A percentile compares a stretch with the other conserved stretches of the same genome.
Conservation (phyloP, 768 basidiomycete species). For the Boletellus ananiceps region DNA sequence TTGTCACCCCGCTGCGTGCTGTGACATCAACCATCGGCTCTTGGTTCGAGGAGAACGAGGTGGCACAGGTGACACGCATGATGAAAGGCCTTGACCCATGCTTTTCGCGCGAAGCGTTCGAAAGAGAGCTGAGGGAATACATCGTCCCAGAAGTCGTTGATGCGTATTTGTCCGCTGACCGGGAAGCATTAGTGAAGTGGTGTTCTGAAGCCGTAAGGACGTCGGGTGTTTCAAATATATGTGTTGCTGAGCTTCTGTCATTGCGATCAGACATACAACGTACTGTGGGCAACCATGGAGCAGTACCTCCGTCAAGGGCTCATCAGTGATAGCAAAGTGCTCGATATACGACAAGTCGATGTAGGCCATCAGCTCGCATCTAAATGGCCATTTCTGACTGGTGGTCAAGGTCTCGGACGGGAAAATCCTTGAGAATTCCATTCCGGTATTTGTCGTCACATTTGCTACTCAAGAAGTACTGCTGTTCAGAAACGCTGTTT, state of each 20-base stretch:
- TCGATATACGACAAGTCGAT: slow-evolving; percentile 97
- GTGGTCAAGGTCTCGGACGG: slow-evolving; percentile 65
- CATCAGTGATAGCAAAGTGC: slow-evolving; percentile 86
- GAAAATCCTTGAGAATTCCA: slow-evolving; percentile 84
- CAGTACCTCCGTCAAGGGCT: slow-evolving; percentile 88
- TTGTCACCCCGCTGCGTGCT: slow-evolving; percentile 73
- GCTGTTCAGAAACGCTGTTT: slow-evolving; percentile 85
- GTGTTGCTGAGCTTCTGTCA: not conserved
- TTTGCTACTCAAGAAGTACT: slow-evolving; percentile 94
- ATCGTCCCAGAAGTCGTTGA: slow-evolving; percentile 98
- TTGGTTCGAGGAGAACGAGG: slow-evolving; percentile 97
- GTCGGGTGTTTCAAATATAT: not conserved
- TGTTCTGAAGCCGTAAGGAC: slow-evolving; percentile 87
- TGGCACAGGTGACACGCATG: slow-evolving; percentile 85
- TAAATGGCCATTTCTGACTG: slow-evolving; percentile 1
- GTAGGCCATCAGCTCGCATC: slow-evolving; percentile 42
- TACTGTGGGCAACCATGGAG: slow-evolving; percentile 98
- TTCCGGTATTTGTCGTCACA: slow-evolving; percentile 87
- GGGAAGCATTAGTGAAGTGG: slow-evolving; percentile 82
- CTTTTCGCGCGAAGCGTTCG: slow-evolving; percentile 83
- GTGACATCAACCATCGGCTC: slow-evolving; percentile 83
- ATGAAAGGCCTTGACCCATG: slow-evolving; percentile 86
- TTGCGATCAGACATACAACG: slow-evolving; percentile 80
- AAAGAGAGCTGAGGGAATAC: slow-evolving; percentile 89
- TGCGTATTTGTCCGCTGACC: slow-evolving; percentile 88